Base-by-base conservation (phyloP, 2,329 filamentous ascomycete genomes). In the Colletotrichum viniferum region DNA sequence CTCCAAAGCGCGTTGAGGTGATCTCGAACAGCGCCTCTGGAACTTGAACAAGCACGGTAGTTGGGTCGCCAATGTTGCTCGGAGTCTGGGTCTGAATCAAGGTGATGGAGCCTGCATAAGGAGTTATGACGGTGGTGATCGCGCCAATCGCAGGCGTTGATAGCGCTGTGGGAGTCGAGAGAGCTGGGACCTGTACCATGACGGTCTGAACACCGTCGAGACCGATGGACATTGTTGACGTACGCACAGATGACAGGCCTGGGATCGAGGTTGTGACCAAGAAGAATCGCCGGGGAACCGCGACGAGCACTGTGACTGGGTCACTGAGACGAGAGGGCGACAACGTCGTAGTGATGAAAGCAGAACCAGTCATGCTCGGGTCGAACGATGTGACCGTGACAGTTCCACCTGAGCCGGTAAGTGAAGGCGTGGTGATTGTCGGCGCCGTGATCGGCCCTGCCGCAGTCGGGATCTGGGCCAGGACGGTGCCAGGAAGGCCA, bases 401-500 rank as follows among this genome's bases (percentile, higher is more conserved):
- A 3, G 52, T 67, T 9, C 55, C 48, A 6, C 43, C 43, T 52
- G n/a, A 21, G 43, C 43, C n/a, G 43, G 36, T 69, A 62, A 24
- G n/a, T 52, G 13, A 26, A 24, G 34, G 34, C 36, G 21, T 52
- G 7, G 24, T 48, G 24, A 62, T 6, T 7, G 12, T 21, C 13
- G 65, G 32, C 21, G 32, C n/a, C 8, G 36, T 38, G 13, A 36
- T 48, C 5, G 67, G 52, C 18, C 18, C 52, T 28, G 9, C 28
- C 14, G 62, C 24, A 7, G 72, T 74, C n/a, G 72, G 72, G 12
- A 74, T 32, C 38, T 74, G 72, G 14, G 71, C 16, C 4, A 74
- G 36, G 18, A 74, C 32, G 7, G 72, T 74, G 14, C 72, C 72
- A 10, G 72, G 72, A 8, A 74, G 62, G 9, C 72, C 72, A 55